These are phyloP conservation scores for Monosporascus sp. DNA, from an alignment of 2,329 filamentous ascomycete genomes.

Conservation along the genomic window DNA sequence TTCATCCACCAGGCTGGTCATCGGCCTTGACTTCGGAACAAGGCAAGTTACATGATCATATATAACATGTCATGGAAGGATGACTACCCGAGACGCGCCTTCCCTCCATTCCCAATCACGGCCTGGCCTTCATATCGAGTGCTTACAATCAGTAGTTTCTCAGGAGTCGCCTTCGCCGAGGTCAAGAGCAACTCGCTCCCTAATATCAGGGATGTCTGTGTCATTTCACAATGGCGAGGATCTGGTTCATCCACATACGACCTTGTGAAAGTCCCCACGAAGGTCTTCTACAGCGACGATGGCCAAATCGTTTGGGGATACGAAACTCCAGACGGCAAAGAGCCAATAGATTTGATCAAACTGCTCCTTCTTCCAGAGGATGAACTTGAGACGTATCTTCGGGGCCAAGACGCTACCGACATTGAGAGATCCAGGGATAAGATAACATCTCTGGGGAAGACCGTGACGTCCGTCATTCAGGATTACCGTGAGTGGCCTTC, in stretches of 20 bases:
- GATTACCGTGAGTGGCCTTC: background rate
- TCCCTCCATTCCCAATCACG: background rate
- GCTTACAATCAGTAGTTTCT: background rate
- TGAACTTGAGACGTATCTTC: slow-evolving; percentile 20
- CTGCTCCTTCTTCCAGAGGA: slow-evolving; percentile 28
- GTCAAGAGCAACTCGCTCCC: background rate
- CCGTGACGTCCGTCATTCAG: background rate
- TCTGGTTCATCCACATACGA: background rate
- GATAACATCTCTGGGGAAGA: slow-evolving; percentile 5
- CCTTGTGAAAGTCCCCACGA: background rate
- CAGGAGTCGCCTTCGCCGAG: background rate
- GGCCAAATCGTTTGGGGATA: slow-evolving; percentile 11
- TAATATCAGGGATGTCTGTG: background rate
- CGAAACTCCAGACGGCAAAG: slow-evolving; percentile 11
- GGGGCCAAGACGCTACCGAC: slow-evolving; percentile 12
- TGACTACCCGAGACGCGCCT: background rate
- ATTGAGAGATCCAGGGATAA: background rate
- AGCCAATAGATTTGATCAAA: slow-evolving; percentile 36
- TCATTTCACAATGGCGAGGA: background rate
- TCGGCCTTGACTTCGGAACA: background rate
- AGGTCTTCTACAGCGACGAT: background rate
- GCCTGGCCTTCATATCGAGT: background rate
- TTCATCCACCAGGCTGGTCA: background rate
- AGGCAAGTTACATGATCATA: background rate
- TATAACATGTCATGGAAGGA: background rate